Evolutionary conservation across 2,329 filamentous ascomycete genomes (phyloP), one percentile per base, ranked within the genome.

Genomic region (Cercospora sesami): DNA sequence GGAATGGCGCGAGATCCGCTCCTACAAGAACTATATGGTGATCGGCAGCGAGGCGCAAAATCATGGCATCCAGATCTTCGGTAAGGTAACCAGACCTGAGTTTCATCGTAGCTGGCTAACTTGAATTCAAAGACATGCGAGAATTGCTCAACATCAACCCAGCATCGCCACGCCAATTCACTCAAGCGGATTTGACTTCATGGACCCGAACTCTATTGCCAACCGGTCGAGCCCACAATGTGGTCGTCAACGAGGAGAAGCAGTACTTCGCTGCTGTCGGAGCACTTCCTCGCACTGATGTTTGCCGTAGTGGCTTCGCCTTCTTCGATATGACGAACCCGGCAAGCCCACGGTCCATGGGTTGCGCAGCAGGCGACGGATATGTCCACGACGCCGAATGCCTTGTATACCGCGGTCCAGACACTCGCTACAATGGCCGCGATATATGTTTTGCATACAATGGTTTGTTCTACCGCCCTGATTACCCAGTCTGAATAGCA

Each of bases 301-400:
- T 64, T 12, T 64, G 62, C 33, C 57, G 26, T 12, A 57, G 36
- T 36, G 62, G 48, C 4, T 42, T 64, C 30, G 45, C 28, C 18
- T 64, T 64, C 48, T 64, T 57, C 48, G 62, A 64, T 18, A 58
- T 64, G 31, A 53, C 33, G 18, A 42, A 63, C 26, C 60, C 60
- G 10, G 60, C 60, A 21, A 31, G n/a, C 21, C 60, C 60, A 5
- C 26, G 33, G 6, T 53, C 60, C 21, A 3, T 63, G 39, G 60
- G 60, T 21, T 63, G 60, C 16, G 60, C 60, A 51, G 60, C 60
- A 31, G 60, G 60, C 26, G 60, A 86, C 73, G 84, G 84, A 63
- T 86, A 86, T 73, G 84, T 86, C 16, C 85, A 86, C 75, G 85
- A 86, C 70, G 85, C 85, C 4, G 84, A 68, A 76, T 87, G 85